Evolutionary conservation across 2,329 filamentous ascomycete genomes (phyloP).

Genomic region (Fusarium guadeloupense): DNA sequence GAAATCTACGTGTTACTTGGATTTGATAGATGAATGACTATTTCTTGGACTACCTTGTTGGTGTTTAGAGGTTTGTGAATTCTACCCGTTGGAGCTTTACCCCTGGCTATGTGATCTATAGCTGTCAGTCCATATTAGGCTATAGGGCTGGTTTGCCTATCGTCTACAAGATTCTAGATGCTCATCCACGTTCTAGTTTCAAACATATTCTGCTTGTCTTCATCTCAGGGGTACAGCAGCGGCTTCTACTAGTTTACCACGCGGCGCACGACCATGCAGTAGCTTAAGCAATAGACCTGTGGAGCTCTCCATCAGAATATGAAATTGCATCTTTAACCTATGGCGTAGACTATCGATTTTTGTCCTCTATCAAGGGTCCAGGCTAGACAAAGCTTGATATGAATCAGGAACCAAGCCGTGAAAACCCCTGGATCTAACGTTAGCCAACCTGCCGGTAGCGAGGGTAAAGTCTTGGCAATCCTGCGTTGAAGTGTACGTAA

Average conservation of each 20-base stretch:
- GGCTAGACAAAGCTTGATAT: background rate
- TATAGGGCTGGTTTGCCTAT: no score
- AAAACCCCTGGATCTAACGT: background rate
- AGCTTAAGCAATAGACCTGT: background rate
- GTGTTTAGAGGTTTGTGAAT: background rate
- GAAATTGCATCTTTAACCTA: background rate
- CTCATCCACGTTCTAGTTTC: background rate
- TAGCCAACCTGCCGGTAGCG: constrained; percentile 2
- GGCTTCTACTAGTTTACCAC: background rate
- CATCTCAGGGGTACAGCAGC: background rate
- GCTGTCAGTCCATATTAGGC: background rate
- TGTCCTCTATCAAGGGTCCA: background rate
- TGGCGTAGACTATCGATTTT: constrained; percentile 2
- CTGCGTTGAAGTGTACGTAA: background rate
- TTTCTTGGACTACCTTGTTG: background rate
- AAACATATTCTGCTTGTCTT: background rate
- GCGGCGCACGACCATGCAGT: background rate
- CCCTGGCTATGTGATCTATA: background rate
- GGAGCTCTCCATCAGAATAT: background rate
- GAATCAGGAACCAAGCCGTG: background rate
- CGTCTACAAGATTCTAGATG: no score
- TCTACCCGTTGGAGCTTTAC: background rate
- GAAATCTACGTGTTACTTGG: constrained; percentile 28
- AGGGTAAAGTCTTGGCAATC: background rate
- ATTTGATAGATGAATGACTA: constrained; percentile 34